Percentiles rank a stretch among this genome's conserved stretches.
Evolutionary conservation across 495 filamentous ascomycete genomes (phyloP).

Genomic region (Neohortaea acidophila): DNA sequence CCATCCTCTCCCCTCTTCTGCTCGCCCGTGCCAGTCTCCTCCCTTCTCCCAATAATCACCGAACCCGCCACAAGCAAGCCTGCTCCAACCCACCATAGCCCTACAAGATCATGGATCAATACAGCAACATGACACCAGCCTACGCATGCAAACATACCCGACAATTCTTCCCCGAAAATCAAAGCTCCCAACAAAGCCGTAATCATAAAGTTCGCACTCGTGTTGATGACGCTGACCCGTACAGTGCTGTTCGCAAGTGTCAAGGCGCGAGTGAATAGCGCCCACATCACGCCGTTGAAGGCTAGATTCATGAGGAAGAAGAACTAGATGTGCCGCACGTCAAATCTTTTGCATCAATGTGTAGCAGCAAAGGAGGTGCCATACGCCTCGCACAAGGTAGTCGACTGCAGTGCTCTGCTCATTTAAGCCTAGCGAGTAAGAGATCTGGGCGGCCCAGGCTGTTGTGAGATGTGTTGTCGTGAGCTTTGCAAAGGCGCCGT

Average conservation of each 20-base stretch:
- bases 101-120: background rate
- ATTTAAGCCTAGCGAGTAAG: constrained; percentile 43
- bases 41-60: constrained; percentile 74
- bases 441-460: constrained; percentile 47
- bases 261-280: constrained; percentile 70
- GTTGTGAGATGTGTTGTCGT: constrained; percentile 77
- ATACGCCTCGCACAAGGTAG: constrained; percentile 51
- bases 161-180: constrained; percentile 57
- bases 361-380: no score
- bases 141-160: constrained; percentile 23
- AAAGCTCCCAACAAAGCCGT: constrained; percentile 70
- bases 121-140: background rate
- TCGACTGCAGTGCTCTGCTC: constrained; percentile 42
- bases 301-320: constrained; percentile 80
- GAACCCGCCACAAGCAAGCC: constrained; percentile 73
- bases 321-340: constrained; percentile 31
- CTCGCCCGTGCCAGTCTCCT: constrained; percentile 30
- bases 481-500: constrained; percentile 91
- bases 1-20: background rate
- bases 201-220: constrained; percentile 78
- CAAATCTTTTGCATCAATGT: constrained; percentile 1
- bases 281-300: constrained; percentile 94
- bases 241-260: constrained; percentile 70
- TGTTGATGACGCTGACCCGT: constrained; percentile 86
- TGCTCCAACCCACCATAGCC: constrained; percentile 81